Percentiles rank a stretch among this genome's conserved stretches.
Conservation (phyloP, 371 early-diverging fungal species). For the Mycotypha africana region DNA sequence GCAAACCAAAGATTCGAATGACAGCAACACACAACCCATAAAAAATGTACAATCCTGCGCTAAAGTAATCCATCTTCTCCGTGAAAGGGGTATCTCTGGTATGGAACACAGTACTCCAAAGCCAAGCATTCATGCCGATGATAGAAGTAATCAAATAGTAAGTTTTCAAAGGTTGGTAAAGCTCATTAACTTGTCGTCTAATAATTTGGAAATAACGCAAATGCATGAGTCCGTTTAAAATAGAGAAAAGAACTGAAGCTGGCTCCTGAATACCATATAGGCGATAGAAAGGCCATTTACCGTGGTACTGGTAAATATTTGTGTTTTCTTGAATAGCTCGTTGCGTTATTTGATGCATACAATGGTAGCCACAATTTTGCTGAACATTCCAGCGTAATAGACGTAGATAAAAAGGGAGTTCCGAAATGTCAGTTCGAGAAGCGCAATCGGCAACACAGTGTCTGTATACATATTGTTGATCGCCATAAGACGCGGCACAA, state of each 20-base stretch:
- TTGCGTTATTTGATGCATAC: slow-evolving; percentile 20
- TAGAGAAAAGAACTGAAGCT: slow-evolving; percentile 84
- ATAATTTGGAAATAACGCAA: slow-evolving; percentile 45
- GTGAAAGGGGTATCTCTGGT: slow-evolving; percentile 79
- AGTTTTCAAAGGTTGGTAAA: slow-evolving; percentile 53
- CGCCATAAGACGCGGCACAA: slow-evolving; percentile 17
- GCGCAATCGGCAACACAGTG: slow-evolving; percentile 14
- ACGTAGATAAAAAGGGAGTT: slow-evolving; percentile 8
- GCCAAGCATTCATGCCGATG: slow-evolving; percentile 79
- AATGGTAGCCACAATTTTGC: slow-evolving; percentile 18
- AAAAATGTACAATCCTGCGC: slow-evolving; percentile 77
- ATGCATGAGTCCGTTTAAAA: slow-evolving; percentile 82
- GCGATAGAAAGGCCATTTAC: slow-evolving; percentile 85
- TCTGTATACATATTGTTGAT: slow-evolving; percentile 9
- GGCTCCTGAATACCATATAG: slow-evolving; percentile 92
- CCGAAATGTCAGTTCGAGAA: slow-evolving; percentile 1
- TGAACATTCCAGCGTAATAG: slow-evolving; percentile 11
- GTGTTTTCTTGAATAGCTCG: slow-evolving; percentile 5
- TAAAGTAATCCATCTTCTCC: slow-evolving; percentile 92
- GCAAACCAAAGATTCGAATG: slow-evolving; percentile 52
- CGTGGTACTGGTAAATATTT: slow-evolving; percentile 19
- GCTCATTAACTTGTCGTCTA: slow-evolving; percentile 30
- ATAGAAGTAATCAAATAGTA: slow-evolving; percentile 55
- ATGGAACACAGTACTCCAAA: slow-evolving; percentile 94
- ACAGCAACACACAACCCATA: slow-evolving; percentile 57